Base-by-base conservation (phyloP, 768 basidiomycete genomes). In the Solioccasus polychromus region DNA sequence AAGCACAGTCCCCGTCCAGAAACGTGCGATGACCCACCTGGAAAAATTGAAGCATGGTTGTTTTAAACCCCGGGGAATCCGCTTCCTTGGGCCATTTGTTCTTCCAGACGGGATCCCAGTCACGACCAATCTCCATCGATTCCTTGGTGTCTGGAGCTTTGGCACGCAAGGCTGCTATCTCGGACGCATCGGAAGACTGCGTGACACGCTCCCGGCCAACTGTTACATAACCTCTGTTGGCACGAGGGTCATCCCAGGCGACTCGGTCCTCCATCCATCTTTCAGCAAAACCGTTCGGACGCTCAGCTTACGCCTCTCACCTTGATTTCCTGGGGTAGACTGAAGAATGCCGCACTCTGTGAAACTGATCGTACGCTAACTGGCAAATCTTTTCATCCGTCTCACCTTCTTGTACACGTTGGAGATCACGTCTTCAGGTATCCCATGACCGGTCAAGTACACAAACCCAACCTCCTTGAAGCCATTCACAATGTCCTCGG, bases 111-210 rank as follows among this genome's bases (percentile, higher is more conserved):
- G 75, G 70, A 53, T 88, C 88, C 80, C 85, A 86, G 47, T 94
- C 89, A 20, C 85, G 76, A 24, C 92, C 90, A 35, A 94, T 92
- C 63, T 94, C 91, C 82, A 93, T 90, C 8, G 80, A 73, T 64
- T 93, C 90, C 64, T 91, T 90, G 67, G 68, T 80, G 60, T 91
- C 90, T 0, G 91, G 90, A 0, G 90, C 81, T 48, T 79, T 81
- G 47, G 68, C 71, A n/a, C 91, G 81, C 18, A 92, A 68, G 35
- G 73, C 64, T 35, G 82, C 83, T 53, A 93, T 92, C 67, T 90
- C 88, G 15, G 72, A 65, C 9, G 80, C 74, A 63, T 89, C 79
- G 25, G 75, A 69, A 20, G 83, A 82, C 50, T 86, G 85, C 0
- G 87, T 88, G 23, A 89, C 85, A 26, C 85, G 83, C 63, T 94